Conservation (phyloP, 345 rosid genomes). For the Aurinia saxatilis region DNA sequence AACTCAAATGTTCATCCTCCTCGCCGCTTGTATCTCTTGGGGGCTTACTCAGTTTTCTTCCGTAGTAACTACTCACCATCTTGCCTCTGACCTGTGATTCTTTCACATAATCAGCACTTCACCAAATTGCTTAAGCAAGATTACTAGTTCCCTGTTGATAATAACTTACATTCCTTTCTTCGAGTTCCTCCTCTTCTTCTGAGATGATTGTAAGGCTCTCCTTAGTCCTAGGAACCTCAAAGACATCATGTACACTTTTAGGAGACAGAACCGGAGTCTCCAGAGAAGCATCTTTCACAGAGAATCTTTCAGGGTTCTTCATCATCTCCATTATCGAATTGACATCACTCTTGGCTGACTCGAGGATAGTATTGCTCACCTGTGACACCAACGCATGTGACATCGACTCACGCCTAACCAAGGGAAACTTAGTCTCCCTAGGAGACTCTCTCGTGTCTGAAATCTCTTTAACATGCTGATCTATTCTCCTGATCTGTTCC, state of each 20-base stretch:
- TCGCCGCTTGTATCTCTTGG: constrained; percentile 28
- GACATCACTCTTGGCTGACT: constrained; percentile 24
- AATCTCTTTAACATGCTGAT: constrained; percentile 42
- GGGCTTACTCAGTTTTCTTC: constrained; percentile 31
- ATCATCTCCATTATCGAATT: constrained; percentile 25
- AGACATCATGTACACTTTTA: constrained; percentile 45
- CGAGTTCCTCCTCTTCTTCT: constrained; percentile 29
- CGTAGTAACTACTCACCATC: constrained; percentile 19
- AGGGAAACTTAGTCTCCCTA: constrained; percentile 16
- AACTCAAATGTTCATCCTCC: constrained; percentile 34
- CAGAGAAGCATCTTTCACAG: constrained; percentile 14
- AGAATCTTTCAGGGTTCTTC: constrained; percentile 16
- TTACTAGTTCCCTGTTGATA: neutral
- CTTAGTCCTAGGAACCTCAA: constrained; percentile 47
- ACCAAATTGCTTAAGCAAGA: neutral
- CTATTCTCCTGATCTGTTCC: constrained; percentile 57
- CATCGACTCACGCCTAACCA: constrained; percentile 32
- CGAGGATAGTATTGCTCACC: constrained; percentile 22
- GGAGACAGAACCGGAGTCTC: constrained; percentile 12
- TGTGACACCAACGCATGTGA: constrained; percentile 36
- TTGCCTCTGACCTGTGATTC: constrained; percentile 31
- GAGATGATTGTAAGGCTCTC: constrained; percentile 34
- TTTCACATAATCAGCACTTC: constrained; percentile 13
- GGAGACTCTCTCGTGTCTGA: constrained; percentile 34
- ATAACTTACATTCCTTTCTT: constrained; percentile 15